These are phyloP conservation scores for Rhododendron vialii DNA, from an alignment of 148 eudicot genomes.

Conservation along the genomic window DNA sequence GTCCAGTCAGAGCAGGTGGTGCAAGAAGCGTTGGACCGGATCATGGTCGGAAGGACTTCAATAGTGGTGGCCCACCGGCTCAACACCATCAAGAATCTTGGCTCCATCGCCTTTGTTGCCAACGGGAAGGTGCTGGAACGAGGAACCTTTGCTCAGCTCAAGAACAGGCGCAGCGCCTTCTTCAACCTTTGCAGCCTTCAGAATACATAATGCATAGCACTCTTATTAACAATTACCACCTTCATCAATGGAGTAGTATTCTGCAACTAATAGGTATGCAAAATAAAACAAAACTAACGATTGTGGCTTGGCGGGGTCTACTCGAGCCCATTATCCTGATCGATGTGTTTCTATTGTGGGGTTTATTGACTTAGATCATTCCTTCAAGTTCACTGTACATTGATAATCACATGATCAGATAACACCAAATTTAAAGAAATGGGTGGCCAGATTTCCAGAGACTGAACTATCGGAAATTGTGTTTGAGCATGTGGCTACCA, in stretches of 20 bases:
- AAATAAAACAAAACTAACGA: not conserved
- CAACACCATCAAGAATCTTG: conserved; percentile 71
- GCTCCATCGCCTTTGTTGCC: conserved; percentile 56
- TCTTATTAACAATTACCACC: not conserved
- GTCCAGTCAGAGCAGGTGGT: conserved; percentile 74
- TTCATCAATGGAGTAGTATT: not conserved
- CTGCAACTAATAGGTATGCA: not conserved
- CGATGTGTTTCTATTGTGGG: not conserved
- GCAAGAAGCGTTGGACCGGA: conserved; percentile 72
- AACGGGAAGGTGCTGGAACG: conserved; percentile 74
- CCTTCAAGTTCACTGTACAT: not conserved
- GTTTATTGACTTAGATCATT: not conserved
- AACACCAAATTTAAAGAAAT: not conserved
- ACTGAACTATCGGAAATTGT: not conserved
- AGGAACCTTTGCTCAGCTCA: conserved; percentile 56
- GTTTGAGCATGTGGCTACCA: not conserved
- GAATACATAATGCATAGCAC: conserved; percentile 9
- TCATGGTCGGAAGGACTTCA: conserved; percentile 81
- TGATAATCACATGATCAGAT: not conserved
- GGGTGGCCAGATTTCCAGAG: not conserved
- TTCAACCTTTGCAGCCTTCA: conserved; percentile 72
- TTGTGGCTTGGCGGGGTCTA: not conserved
- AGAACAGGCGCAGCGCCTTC: conserved; percentile 71
- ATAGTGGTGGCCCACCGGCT: conserved; percentile 83
- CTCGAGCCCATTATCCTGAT: not conserved